Conservation (phyloP, 73 alveolate species). For the Tetrahymena elliotti region DNA sequence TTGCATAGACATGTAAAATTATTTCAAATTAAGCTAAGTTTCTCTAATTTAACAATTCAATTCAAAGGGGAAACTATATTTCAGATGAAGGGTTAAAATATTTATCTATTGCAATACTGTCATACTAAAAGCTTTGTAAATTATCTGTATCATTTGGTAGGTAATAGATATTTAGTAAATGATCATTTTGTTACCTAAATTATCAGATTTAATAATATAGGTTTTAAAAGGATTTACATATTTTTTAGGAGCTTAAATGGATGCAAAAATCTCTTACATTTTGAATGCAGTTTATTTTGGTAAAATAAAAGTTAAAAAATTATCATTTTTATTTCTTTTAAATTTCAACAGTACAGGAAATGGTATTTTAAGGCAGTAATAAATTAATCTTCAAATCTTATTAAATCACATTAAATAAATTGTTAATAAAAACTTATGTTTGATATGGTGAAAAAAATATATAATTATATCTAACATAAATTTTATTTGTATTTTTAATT, state of each 20-base stretch:
- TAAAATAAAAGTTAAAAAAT: not conserved
- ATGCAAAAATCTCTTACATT: not conserved
- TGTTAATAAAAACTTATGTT: not conserved
- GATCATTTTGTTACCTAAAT: not conserved
- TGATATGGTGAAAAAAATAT: not conserved
- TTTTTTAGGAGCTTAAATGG: not conserved
- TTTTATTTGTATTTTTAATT: no score
- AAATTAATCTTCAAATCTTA: not conserved
- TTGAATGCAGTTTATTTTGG: not conserved
- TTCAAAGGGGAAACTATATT: not conserved
- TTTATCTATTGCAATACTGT: not conserved
- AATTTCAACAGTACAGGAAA: not conserved
- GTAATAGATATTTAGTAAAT: not conserved
- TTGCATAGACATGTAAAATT: not conserved
- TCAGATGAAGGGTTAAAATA: not conserved
- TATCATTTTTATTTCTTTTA: not conserved
- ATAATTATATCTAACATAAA: no score
- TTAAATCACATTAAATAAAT: not conserved
- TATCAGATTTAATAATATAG: not conserved
- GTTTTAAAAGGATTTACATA: not conserved
- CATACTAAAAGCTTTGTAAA: not conserved
- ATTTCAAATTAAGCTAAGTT: not conserved
- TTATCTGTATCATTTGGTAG: not conserved
- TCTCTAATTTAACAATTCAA: not conserved
- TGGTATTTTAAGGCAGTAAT: not conserved